Conservation (phyloP, 2,329 filamentous ascomycete species). For the Alternaria novae-zelandiae region DNA sequence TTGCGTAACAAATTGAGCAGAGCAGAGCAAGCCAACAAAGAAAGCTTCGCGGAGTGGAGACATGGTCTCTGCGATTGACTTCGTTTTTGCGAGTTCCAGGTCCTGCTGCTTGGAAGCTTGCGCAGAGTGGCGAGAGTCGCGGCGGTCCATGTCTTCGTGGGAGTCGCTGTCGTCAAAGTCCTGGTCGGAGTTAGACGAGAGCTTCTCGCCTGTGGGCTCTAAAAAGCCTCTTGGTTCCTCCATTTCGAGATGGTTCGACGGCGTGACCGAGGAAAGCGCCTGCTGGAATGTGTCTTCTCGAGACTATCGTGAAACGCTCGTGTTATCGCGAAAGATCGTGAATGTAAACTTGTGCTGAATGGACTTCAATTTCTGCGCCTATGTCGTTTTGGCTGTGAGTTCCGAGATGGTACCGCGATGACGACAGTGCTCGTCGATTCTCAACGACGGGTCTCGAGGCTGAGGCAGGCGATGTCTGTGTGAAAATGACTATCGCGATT, state of each 20-base stretch:
- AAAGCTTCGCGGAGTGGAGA: conserved; percentile 31
- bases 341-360: background rate
- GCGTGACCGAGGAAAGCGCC: background rate
- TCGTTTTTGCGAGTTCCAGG: conserved; percentile 25
- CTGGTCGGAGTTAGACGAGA: background rate
- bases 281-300: background rate
- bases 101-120: background rate
- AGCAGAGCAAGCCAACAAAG: conserved; percentile 36
- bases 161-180: background rate
- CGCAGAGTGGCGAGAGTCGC: background rate
- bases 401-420: background rate
- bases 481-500: background rate
- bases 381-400: background rate
- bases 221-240: background rate
- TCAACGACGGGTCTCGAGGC: background rate
- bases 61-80: conserved; percentile 30
- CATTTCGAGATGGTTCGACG: background rate
- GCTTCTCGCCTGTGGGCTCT: background rate
- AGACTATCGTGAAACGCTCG: background rate
- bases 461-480: background rate
- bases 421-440: background rate
- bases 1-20: conserved; percentile 50
- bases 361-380: background rate
- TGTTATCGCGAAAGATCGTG: no score
- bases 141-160: background rate